Evolutionary conservation across 495 filamentous ascomycete species (phyloP).

Genomic region (Terfezia boudieri): DNA sequence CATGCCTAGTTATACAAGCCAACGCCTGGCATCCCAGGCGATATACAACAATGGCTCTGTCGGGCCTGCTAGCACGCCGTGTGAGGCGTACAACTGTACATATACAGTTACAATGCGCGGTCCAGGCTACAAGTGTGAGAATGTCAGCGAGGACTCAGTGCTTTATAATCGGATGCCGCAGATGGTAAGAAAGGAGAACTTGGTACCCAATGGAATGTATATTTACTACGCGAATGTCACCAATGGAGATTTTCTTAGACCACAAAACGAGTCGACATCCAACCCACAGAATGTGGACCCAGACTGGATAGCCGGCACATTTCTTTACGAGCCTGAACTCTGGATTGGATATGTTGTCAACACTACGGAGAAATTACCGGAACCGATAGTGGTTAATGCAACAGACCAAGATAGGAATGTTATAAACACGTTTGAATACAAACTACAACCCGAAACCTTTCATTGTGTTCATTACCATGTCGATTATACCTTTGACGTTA

Average conservation of each 20-base stretch:
- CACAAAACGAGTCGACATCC: background rate
- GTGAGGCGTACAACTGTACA: background rate
- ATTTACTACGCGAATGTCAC: slow-evolving; percentile 18
- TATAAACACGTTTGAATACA: slow-evolving; percentile 10
- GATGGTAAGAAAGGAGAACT: background rate
- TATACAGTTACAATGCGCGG: background rate
- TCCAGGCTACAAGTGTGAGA: background rate
- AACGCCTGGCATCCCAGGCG: background rate
- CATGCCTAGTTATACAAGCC: background rate
- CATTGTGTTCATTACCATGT: slow-evolving; percentile 20
- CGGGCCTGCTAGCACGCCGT: background rate
- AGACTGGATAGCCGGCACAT: slow-evolving; percentile 11
- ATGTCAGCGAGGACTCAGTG: background rate
- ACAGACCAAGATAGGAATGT: background rate
- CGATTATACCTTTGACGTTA: slow-evolving; percentile 9
- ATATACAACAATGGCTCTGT: background rate
- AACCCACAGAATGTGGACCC: background rate
- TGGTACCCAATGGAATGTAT: slow-evolving; percentile 17
- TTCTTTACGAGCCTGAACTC: slow-evolving; percentile 19
- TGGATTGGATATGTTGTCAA: slow-evolving; percentile 22
- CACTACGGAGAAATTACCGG: slow-evolving; percentile 11
- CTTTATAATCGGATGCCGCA: background rate
- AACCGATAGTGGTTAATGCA: background rate
- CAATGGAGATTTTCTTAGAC: slow-evolving; percentile 9
- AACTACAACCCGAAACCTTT: slow-evolving; percentile 16